These are phyloP conservation scores for Trichoderma koningiopsis DNA, from an alignment of 2,329 filamentous ascomycete species.

Conservation along the genomic window DNA sequence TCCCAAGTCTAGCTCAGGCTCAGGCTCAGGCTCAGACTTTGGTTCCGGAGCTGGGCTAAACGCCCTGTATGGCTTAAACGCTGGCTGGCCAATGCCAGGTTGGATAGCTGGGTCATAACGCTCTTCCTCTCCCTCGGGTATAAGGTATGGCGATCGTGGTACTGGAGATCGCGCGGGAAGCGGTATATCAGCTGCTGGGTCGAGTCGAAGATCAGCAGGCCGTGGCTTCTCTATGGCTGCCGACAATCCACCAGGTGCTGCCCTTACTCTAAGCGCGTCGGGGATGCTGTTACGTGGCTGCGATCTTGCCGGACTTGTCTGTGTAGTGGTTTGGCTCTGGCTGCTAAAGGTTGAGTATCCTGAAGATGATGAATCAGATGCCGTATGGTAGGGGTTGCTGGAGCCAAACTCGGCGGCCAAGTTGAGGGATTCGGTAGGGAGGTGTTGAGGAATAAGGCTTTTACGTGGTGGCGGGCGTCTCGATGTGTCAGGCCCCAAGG, in stretches of 20 bases:
- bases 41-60: constrained; percentile 24
- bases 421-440: constrained; percentile 51
- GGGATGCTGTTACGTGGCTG: constrained; percentile 43
- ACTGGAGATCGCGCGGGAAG: constrained; percentile 33
- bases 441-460: constrained; percentile 47
- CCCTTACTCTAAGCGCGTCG: constrained; percentile 51
- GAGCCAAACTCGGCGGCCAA: constrained; percentile 62
- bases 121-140: constrained; percentile 31
- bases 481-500: constrained; percentile 53
- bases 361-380: constrained; percentile 66
- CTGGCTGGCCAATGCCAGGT: constrained; percentile 28
- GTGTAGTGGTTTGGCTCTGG: constrained; percentile 61
- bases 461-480: constrained; percentile 56
- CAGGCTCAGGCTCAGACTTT: constrained; percentile 12
- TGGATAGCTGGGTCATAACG: constrained; percentile 32
- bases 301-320: constrained; percentile 48
- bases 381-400: constrained; percentile 65
- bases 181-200: constrained; percentile 37
- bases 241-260: constrained; percentile 59
- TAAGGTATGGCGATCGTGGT: constrained; percentile 35
- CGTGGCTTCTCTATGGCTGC: constrained; percentile 47
- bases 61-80: constrained; percentile 24
- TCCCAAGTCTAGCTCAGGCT: constrained; percentile 10
- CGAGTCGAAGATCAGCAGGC: constrained; percentile 38
- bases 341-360: constrained; percentile 63